Base-by-base conservation (phyloP, 768 basidiomycete genomes). In the Tulasnella sp. region DNA sequence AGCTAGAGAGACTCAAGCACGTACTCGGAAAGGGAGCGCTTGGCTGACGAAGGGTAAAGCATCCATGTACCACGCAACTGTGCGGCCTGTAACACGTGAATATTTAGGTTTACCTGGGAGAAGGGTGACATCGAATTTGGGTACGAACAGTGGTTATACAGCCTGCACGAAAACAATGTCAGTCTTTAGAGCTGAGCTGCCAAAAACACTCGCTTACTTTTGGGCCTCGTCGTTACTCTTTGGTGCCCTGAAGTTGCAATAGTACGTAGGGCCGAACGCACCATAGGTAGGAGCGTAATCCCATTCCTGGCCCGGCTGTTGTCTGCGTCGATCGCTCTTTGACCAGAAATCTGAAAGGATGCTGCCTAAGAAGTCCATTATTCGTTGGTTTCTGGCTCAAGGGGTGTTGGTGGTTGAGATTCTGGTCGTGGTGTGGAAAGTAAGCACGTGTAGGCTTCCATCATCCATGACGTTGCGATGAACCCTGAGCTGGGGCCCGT, bases 61-160 rank as follows among this genome's bases (percentile, higher is more conserved):
- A 52, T 74, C 74, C 66, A 74, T 67, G 62, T 74, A 74, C 74
- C 74, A 74, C 29, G 74, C 74, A 32, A 72, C 44, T 17, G 74
- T 74, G 16, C 74, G 74, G 22, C 62, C 71, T 72, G 32, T 29
- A n/a, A 37, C 32, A 5, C n/a, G 59, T 22, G 8, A 12, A 16
- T 65, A 22, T 72, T n/a, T 72, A 37, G 16, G 19, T 35, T 47
- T 19, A 32, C 32, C 12, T 32, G 34, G 4, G 29, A 40, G n/a
- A n/a, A 37, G n/a, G n/a, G 34, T 41, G 8, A 16, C 16, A 67
- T 7, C 19, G 6, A 1, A 26, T 22, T 1, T 29, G 14, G 9
- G 44, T 3, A 40, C 71, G 19, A 26, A 72, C 71, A 44, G 34
- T 74, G 74, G 40, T 74, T 74, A 37, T 74, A 74, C 26, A 74